Evolutionary conservation across 768 basidiomycete genomes (phyloP).

Genomic region (Tephrocybe sp.): DNA sequence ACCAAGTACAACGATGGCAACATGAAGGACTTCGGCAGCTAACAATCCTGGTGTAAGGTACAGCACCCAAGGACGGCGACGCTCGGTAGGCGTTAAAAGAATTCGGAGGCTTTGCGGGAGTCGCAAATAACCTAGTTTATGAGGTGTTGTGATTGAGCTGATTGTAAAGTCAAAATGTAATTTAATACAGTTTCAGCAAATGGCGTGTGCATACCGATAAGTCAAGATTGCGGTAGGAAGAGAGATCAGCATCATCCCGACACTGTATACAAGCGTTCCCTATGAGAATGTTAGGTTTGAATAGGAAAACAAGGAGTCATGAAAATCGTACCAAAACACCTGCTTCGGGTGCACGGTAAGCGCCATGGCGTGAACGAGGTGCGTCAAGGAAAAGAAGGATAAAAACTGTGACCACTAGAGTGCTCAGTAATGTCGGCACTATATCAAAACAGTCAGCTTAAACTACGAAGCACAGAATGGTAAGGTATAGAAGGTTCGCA

Average conservation of each 20-base stretch:
- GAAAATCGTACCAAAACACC: constrained; percentile 41
- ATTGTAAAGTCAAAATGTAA: constrained; percentile 6
- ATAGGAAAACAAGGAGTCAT: background rate
- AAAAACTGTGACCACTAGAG: constrained; percentile 53
- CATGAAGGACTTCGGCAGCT: constrained; percentile 51
- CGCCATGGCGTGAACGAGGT: constrained; percentile 57
- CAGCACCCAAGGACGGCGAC: constrained; percentile 72
- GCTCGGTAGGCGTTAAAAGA: constrained; percentile 80
- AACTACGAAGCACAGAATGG: background rate
- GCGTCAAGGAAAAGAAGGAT: constrained; percentile 58
- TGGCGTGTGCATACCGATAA: constrained; percentile 52
- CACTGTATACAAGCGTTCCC: constrained; percentile 63
- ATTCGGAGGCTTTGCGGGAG: constrained; percentile 58
- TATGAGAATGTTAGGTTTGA: constrained; percentile 1
- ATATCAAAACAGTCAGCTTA: constrained; percentile 2
- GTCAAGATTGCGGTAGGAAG: constrained; percentile 73
- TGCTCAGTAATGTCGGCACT: constrained; percentile 47
- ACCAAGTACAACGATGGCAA: constrained; percentile 42
- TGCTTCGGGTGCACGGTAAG: constrained; percentile 60
- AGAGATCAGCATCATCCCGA: constrained; percentile 62
- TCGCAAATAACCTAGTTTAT: constrained; percentile 65
- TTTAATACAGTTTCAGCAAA: background rate
- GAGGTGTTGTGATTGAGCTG: constrained; percentile 82
- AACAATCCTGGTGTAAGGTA: constrained; percentile 78
- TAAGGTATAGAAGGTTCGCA: constrained; percentile 27